Conservation (phyloP, 148 eudicot genomes). For the Rhododendron vialii region DNA sequence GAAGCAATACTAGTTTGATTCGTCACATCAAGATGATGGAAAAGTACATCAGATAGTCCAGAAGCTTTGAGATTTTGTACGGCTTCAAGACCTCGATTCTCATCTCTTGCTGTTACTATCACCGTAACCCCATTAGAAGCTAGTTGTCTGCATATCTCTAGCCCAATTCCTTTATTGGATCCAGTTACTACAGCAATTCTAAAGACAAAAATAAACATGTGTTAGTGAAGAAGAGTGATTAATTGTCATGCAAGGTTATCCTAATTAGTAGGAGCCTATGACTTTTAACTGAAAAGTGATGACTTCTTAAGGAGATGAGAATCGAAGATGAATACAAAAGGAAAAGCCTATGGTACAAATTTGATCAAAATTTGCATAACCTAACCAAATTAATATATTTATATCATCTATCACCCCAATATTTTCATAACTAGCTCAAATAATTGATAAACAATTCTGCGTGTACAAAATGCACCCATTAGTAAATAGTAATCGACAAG, state of each 20-base stretch:
- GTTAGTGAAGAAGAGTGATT: no score
- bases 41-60: constrained; percentile 5
- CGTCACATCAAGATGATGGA: constrained; percentile 23
- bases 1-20: constrained; percentile 15
- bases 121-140: constrained; percentile 16
- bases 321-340: not conserved
- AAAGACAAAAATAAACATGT: not conserved
- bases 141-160: constrained; percentile 18
- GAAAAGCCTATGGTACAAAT: no score
- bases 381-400: no score
- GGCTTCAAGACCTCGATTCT: constrained; percentile 18
- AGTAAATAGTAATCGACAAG: no score
- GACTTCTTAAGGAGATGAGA: no score
- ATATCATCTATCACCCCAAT: not conserved
- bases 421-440: not conserved
- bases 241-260: no score
- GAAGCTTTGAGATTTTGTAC: constrained; percentile 13
- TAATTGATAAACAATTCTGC: not conserved
- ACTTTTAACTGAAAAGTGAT: no score
- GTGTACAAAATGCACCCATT: not conserved
- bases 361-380: no score
- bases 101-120: constrained; percentile 24
- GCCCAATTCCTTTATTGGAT: constrained; percentile 23
- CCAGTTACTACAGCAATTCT: constrained; percentile 25
- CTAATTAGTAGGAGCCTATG: no score